These are phyloP conservation scores for Erodium maritimum DNA, from an alignment of 345 rosid species.

Conservation along the genomic window DNA sequence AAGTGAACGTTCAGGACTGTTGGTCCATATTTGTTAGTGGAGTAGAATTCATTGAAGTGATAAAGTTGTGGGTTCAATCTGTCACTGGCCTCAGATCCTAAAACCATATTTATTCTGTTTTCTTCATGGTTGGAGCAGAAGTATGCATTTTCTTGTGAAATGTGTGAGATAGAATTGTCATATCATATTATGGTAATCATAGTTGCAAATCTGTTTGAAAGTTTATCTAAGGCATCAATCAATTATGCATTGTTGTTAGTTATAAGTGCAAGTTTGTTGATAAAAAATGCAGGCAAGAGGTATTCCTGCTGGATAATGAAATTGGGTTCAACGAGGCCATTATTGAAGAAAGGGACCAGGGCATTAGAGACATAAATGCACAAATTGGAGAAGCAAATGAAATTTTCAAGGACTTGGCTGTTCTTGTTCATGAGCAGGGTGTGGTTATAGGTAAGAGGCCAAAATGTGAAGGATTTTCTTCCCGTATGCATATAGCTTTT, in stretches of 20 bases:
- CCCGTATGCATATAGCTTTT: slow-evolving; percentile 2
- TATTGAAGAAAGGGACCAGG: slow-evolving; percentile 61
- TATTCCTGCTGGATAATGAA: slow-evolving; percentile 48
- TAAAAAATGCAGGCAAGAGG: slow-evolving; percentile 34
- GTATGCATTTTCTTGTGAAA: background rate
- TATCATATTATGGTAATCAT: background rate
- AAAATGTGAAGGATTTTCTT: background rate
- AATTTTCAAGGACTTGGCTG: slow-evolving; percentile 62
- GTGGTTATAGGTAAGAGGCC: slow-evolving; percentile 42
- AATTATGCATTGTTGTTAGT: background rate
- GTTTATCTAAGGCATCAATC: background rate
- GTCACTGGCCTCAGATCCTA: background rate
- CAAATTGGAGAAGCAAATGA: slow-evolving; percentile 60
- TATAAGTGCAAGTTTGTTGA: background rate
- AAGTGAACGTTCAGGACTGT: background rate
- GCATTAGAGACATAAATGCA: slow-evolving; percentile 41
- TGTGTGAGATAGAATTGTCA: background rate
- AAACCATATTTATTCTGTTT: slow-evolving; percentile 1
- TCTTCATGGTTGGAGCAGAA: background rate
- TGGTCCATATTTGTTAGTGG: background rate
- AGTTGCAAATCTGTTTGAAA: background rate
- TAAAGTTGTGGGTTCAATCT: background rate
- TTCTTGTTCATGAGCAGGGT: slow-evolving; percentile 62
- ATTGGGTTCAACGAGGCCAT: slow-evolving; percentile 58
- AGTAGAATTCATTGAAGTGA: background rate